Base-by-base conservation (phyloP, 2,329 filamentous ascomycete genomes). In the Cyphellophora europaea region DNA sequence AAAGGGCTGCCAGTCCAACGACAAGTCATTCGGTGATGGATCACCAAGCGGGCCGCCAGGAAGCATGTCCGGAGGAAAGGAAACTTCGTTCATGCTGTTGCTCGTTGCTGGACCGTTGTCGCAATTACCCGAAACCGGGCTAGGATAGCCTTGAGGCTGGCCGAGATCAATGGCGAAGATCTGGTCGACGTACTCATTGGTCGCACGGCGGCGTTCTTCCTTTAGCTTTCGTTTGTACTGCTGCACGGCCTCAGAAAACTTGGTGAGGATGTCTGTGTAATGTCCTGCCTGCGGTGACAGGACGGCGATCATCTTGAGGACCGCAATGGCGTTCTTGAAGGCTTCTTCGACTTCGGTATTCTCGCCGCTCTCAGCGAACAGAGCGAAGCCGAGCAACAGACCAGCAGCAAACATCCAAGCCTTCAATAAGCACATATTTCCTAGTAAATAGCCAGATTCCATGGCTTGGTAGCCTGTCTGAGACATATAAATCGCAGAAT, bases 371-470 rank as follows among this genome's bases (percentile, higher is more conserved):
- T 69, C 63, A 0, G 67, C 67, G 39, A 77, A 73, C 42, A 73
- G 65, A 2, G 68, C 65, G 11, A 77, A 69, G 0, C 73, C 72
- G 0, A 77, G 57, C 0, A 77, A 64, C 0, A 77, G 52, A 0
- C 71, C 72, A 2, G 73, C 69, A 0, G 71, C 69, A 37, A 77
- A 77, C n/a, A n/a, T 25, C 21, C 21, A 25, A 8, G 21, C 21
- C 71, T 76, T 77, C 36, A 77, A 54, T 4, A 77, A 66, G 25
- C 69, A 71, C 72, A 76, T 74, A 36, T 75, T 75, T 6, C 61
- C 63, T 10, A 70, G 54, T 0, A 74, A 49, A 1, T 69, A 33
- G 0, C 57, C 54, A 2, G 64, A 58, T 6, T 59, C 59, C 8
- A 65, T 53, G 1, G 68, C 63, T 35, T 73, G 64, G 13, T 61